phyloP scores from a whole-genome alignment of 108 stramenopile genomes.

The Cyclostephanos invisitatus region DNA sequence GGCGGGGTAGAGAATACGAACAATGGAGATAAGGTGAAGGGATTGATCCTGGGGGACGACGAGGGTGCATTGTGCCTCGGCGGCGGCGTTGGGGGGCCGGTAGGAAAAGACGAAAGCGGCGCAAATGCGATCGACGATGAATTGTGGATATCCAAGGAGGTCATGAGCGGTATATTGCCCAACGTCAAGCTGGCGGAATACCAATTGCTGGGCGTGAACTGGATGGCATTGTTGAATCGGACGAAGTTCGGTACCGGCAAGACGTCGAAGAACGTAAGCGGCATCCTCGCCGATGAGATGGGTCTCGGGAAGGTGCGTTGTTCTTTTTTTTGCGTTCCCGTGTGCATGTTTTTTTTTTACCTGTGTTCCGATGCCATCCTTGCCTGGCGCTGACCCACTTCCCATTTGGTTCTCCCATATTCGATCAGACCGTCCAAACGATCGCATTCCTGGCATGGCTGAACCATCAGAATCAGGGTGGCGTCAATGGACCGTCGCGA shows the following conservation, averaged over 20 bases:
- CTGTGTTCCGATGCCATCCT: not conserved
- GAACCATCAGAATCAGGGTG: slow-evolving; percentile 53
- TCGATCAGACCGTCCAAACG: slow-evolving; percentile 89
- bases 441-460: slow-evolving; percentile 92
- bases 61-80: slow-evolving; percentile 67
- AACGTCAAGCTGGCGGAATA: slow-evolving; percentile 71
- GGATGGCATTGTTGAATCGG: slow-evolving; percentile 79
- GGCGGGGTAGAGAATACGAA: not conserved
- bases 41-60: slow-evolving; percentile 47
- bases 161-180: slow-evolving; percentile 64
- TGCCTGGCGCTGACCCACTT: too few species aligned
- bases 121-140: slow-evolving; percentile 13
- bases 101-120: not conserved
- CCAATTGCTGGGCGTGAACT: slow-evolving; percentile 88
- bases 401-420: not conserved
- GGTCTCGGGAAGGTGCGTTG: slow-evolving; percentile 66
- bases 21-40: slow-evolving; percentile 6
- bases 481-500: not conserved
- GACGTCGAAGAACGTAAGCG: slow-evolving; percentile 78
- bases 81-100: slow-evolving; percentile 14
- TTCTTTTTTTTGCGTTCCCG: not conserved
- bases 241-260: slow-evolving; percentile 57
- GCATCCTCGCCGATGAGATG: slow-evolving; percentile 98
- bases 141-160: slow-evolving; percentile 66
- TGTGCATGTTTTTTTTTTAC: slow-evolving; percentile 6